These are phyloP conservation scores for Pelagomonas calceolata DNA, from an alignment of 108 stramenopile genomes.

Conservation along the genomic window DNA sequence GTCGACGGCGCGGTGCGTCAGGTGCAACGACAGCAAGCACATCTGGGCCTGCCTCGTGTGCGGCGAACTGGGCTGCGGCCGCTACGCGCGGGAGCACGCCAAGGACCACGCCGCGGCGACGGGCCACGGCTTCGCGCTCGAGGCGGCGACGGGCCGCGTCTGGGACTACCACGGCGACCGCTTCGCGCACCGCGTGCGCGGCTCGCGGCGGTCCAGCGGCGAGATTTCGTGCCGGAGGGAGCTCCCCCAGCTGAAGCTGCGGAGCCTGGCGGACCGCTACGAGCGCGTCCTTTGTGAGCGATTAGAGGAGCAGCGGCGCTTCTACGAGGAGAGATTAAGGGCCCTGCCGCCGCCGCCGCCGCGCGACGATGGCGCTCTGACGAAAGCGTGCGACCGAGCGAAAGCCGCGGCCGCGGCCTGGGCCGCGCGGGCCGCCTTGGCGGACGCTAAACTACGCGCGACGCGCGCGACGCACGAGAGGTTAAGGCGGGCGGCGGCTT, in stretches of 20 bases:
- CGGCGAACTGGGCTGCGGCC: conserved; percentile 85
- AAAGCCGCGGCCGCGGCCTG: background rate
- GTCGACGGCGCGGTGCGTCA: conserved; percentile 26
- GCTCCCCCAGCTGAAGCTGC: background rate
- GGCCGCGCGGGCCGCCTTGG: background rate
- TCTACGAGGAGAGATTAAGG: background rate
- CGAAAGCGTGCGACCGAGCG: background rate
- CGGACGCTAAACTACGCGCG: background rate
- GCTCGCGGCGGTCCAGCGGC: background rate
- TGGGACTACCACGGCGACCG: conserved; percentile 76
- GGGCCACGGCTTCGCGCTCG: conserved; percentile 79
- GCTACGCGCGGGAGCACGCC: conserved; percentile 75
- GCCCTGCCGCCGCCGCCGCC: no score
- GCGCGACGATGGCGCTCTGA: background rate
- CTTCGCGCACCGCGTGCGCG: conserved; percentile 73
- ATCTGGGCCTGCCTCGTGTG: conserved; percentile 92
- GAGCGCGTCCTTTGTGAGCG: background rate
- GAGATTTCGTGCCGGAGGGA: no score
- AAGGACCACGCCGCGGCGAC: conserved; percentile 60
- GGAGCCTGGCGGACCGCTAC: background rate
- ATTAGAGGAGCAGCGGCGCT: background rate
- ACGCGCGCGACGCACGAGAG: background rate
- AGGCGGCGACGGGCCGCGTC: conserved; percentile 79
- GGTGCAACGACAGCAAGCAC: conserved; percentile 63
- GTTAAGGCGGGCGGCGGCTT: background rate